A percentile compares a stretch with the other conserved stretches of the same genome.
Evolutionary conservation across 2,329 filamentous ascomycete species (phyloP).

Genomic region (Botryotinia convoluta): DNA sequence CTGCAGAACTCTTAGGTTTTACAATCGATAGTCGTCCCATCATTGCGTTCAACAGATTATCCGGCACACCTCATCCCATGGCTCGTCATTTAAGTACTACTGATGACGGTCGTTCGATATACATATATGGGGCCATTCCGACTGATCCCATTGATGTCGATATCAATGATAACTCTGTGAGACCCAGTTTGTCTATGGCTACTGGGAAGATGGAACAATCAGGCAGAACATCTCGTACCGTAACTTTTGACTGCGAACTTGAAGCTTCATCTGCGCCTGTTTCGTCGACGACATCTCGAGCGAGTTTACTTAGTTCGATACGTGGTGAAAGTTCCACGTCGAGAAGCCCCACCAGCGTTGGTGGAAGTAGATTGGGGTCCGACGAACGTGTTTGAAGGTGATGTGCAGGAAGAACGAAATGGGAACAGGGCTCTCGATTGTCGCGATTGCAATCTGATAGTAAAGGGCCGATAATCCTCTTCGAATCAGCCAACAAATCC

Average conservation of each 20-base stretch:
- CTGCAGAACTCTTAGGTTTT: constrained; percentile 1
- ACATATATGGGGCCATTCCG: neutral
- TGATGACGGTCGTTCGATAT: neutral
- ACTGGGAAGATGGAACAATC: neutral
- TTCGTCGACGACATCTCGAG: neutral
- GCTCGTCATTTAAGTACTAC: neutral
- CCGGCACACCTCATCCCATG: neutral
- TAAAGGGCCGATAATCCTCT: neutral
- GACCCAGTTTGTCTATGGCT: neutral
- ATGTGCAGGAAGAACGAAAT: neutral
- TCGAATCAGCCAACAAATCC: neutral
- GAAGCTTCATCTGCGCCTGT: neutral
- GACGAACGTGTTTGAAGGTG: neutral
- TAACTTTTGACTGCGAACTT: neutral
- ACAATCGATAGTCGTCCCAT: neutral
- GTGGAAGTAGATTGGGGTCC: too few relatives aligned
- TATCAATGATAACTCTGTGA: neutral
- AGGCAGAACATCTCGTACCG: neutral
- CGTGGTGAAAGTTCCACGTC: neutral
- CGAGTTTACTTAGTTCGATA: too few relatives aligned
- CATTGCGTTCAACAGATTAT: neutral
- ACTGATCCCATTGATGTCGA: neutral
- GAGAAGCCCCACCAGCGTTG: neutral
- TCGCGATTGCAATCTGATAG: neutral
- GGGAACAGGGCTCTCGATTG: neutral